These are phyloP conservation scores for Saururus chinensis DNA, from an alignment of 164 flowering plant genomes.

Conservation along the genomic window DNA sequence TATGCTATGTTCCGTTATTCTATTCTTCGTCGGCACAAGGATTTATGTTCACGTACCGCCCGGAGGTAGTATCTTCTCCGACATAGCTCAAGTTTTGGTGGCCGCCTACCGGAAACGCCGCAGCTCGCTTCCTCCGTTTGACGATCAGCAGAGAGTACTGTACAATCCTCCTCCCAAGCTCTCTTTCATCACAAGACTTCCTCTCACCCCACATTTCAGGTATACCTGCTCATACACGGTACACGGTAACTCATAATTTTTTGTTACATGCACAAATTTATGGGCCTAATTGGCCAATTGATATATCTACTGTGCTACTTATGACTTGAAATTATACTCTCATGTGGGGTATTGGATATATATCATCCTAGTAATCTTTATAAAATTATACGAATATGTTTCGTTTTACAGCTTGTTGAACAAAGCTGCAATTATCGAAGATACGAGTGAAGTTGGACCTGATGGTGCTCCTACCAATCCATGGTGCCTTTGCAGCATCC, in stretches of 20 bases:
- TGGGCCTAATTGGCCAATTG: no score
- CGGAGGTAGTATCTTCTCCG: constrained; percentile 57
- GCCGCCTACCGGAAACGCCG: constrained; percentile 55
- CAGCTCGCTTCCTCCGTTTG: constrained; percentile 6
- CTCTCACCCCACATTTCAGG: constrained; percentile 9
- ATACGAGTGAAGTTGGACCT: constrained; percentile 2
- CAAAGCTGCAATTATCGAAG: constrained; percentile 7
- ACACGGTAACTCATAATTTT: no score
- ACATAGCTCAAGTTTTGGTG: constrained; percentile 43
- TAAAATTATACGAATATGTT: no score
- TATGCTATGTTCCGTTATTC: constrained; percentile 39
- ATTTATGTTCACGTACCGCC: constrained; percentile 54
- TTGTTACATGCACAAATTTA: neutral
- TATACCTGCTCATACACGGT: neutral
- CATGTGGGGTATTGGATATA: no score
- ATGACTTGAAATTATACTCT: no score
- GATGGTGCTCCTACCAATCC: constrained; percentile 30
- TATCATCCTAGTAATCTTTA: no score
- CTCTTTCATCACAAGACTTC: neutral
- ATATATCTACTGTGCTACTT: no score
- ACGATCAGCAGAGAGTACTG: constrained; percentile 1
- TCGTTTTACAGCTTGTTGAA: constrained; percentile 1
- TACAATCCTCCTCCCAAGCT: constrained; percentile 2
- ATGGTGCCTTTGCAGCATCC: constrained; percentile 46
- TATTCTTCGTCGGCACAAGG: constrained; percentile 55